Evolutionary conservation across 1,284 basidiomycete genomes (phyloP), one percentile per base, ranked within the genome.

Genomic region (Phylloporus sp.): DNA sequence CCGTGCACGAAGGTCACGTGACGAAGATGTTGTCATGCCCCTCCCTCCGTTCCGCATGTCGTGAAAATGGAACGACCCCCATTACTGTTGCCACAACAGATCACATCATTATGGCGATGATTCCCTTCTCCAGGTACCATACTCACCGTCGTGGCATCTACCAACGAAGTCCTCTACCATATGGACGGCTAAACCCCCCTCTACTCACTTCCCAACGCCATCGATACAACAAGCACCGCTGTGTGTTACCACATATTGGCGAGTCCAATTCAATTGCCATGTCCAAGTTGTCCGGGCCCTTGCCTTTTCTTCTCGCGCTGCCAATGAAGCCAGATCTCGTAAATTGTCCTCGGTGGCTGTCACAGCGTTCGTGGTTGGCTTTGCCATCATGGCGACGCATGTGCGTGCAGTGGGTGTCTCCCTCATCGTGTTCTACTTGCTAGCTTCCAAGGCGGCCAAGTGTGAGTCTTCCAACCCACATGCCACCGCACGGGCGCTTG

Each of bases 401-500:
- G 79, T 89, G 26, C 81, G 83, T 55, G 81, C 85, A 0, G 93
- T 96, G 72, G 94, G 92, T 13, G 78, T 87, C 10, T 82, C 88
- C 1, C 82, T 97, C 69, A 86, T 96, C 61, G 85, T 86, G 0
- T 95, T 98, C 78, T 96, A 97, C 76, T 81, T 96, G 24, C 70
- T 89, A n/a, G n/a, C n/a, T n/a, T n/a, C n/a, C n/a, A 82, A 87
- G 56, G 95, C 94, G 0, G 98, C 96, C 8, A 96, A 95, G 74
- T 82, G 86, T 86, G 68, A 68, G 86, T 46, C 34, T 2, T 28
- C 24, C n/a, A 22, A 47, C 24, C n/a, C n/a, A 8, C 50, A 39
- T 26, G 12, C 22, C 7, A 22, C 17, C 12, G 1, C 5, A 18
- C 2, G 8, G 5, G 44, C 47, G 24, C n/a, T 31, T 77, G 62